Evolutionary conservation across 2,329 filamentous ascomycete species (phyloP).

Genomic region (Sporothrix mexicana): DNA sequence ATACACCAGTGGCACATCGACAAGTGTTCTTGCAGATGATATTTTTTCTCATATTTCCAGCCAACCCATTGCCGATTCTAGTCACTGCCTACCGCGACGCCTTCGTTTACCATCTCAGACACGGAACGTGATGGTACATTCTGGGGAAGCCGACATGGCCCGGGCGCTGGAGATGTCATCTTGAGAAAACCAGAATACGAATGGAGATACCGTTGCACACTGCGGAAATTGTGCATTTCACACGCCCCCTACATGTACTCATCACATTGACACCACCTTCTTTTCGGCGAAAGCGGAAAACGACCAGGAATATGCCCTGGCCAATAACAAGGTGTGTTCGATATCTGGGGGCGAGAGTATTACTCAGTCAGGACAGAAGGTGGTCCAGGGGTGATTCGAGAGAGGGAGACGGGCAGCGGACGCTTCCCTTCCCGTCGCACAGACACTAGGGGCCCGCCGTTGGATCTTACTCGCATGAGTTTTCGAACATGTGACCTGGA

Average conservation of each 20-base stretch:
- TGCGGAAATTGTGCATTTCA: neutral
- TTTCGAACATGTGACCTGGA: slow-evolving; percentile 36
- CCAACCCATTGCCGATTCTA: neutral
- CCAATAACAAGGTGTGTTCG: neutral
- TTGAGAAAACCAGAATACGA: neutral
- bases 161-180: neutral
- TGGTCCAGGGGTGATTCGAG: neutral
- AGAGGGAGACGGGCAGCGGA: slow-evolving; percentile 3
- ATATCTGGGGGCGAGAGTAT: neutral
- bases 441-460: slow-evolving; percentile 15
- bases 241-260: slow-evolving; percentile 5
- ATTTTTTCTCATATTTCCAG: neutral
- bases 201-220: neutral
- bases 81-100: neutral
- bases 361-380: neutral
- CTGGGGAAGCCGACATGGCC: neutral
- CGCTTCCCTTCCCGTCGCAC: slow-evolving; percentile 32
- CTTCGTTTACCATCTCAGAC: neutral
- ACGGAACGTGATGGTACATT: neutral
- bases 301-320: neutral
- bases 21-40: slow-evolving; percentile 10
- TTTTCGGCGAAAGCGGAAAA: slow-evolving; percentile 6
- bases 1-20: slow-evolving; percentile 15
- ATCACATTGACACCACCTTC: neutral
- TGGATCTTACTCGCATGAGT: slow-evolving; percentile 35